Base-by-base conservation (phyloP, 371 early-diverging fungal species). In the Catenaria anguillulae region DNA sequence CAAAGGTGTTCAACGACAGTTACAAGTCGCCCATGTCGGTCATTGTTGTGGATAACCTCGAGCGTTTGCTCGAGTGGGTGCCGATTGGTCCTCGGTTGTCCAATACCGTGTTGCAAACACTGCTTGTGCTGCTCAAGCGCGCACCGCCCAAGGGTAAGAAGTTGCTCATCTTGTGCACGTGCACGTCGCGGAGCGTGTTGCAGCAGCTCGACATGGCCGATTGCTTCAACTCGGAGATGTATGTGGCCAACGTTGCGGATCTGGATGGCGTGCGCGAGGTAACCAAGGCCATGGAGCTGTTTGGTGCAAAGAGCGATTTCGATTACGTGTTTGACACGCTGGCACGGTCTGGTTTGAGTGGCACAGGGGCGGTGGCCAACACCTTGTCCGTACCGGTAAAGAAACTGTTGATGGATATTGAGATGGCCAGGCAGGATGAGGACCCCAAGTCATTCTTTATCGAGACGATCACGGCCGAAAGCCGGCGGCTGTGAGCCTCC, bases 81-180 rank as follows among this genome's bases (percentile, higher is more conserved):
- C 83, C 89, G 4, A 96, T 99, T 68, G 99, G 99, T 4, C 95
- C 99, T 26, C 83, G 99, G 33, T 99, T 99, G 74, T 94, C 95
- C 34, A 99, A 98, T 74, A 69, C 80, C 2, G 88, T 99, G 3
- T 76, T 99, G 23, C 99, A 99, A 73, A 92, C 98, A 0, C 75
- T 99, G 33, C 73, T 92, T 46, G 94, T 94, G 0, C 69, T 96
- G 58, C 68, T 96, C 40, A 92, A 91, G 73, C 92, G 89, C 71
- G 78, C 81, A 62, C 98, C 98, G 34, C 93, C 92, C 55, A 87
- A 88, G 73, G 82, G 63, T 0, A 63, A 63, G 26, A 62, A 62
- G 29, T 78, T 97, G 21, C 75, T 97, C 36, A 82, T 96, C 63
- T 55, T 97, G 26, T 88, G 84, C 33, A 97, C 97, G 0, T 88